Evolutionary conservation across 2,329 filamentous ascomycete genomes (phyloP).

Genomic region (Elsinoe ampelina): DNA sequence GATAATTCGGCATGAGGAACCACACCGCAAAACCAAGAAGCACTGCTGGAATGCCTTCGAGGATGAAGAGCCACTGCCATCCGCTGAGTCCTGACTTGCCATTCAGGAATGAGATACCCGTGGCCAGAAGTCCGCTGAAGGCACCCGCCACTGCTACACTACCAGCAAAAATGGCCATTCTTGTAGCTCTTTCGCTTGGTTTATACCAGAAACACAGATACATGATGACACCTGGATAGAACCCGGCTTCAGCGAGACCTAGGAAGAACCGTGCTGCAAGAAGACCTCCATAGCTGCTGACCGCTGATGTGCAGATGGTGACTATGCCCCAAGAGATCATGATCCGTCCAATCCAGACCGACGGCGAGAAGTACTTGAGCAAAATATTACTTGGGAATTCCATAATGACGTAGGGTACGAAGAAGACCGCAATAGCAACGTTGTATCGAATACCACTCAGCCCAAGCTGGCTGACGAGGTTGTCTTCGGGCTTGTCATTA

Average conservation of each 20-base stretch:
- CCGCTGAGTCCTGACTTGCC: constrained; percentile 31
- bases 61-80: constrained; percentile 42
- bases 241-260: constrained; percentile 33
- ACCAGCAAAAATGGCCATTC: constrained; percentile 46
- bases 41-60: constrained; percentile 30
- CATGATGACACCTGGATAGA: constrained; percentile 26
- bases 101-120: constrained; percentile 38
- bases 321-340: constrained; percentile 15
- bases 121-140: constrained; percentile 48
- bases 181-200: constrained; percentile 46
- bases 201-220: constrained; percentile 43
- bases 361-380: constrained; percentile 23
- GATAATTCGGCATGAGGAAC: constrained; percentile 25
- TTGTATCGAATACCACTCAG: constrained; percentile 13
- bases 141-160: constrained; percentile 47
- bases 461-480: constrained; percentile 10
- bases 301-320: constrained; percentile 14
- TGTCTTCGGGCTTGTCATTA: constrained; percentile 12
- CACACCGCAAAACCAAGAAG: constrained; percentile 21
- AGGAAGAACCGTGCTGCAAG: constrained; percentile 26
- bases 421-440: constrained; percentile 20
- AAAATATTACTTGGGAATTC: constrained; percentile 25
- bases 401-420: constrained; percentile 28
- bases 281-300: constrained; percentile 11
- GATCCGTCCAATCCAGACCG: constrained; percentile 21